Base-by-base conservation (phyloP, 2,329 filamentous ascomycete species). In the Raffaelea ambrosiae region DNA sequence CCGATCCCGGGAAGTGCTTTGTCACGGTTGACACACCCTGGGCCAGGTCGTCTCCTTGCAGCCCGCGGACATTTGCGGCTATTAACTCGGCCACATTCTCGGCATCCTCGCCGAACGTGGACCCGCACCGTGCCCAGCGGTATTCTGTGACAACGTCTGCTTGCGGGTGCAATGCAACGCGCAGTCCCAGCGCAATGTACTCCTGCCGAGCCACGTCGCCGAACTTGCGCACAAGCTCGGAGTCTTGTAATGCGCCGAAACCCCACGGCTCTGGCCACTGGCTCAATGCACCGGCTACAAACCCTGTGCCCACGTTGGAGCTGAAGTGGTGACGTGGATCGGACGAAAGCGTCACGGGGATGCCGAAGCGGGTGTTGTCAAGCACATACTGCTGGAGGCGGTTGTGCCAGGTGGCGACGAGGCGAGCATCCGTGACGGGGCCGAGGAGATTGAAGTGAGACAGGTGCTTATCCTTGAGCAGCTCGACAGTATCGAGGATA, bases 1-100 rank as follows among this genome's bases (percentile, higher is more conserved):
- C 74, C 8, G 66, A 71, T 4, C 74, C 74, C 0, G 73, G 73
- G 53, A 77, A 77, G 51, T 77, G 73, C 58, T 77, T 77, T 0
- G 72, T 74, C 2, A 74, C 66, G 0, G 73, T 71, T 1, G 65
- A 66, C 3, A 76, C 67, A 9, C 35, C 35, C 7, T 16, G 14
- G 14, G 5, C 14, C 2, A 69, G 71, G 23, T n/a, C n/a, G n/a
- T n/a, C 66, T 51, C 26, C 26, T 22, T 72, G 71, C 43, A 76
- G 68, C 18, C 71, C 72, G 42, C 67, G 64, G 54, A 76, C 66
- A 46, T 73, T 74, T 1, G 66, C 66, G 3, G 66, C 61, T 3
- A 71, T 53, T 23, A 64, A 59, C 40, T 61, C 57, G 19, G 59
- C 59, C 0, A 64, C 64, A 11, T 73, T 55, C 0, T 66, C 60